These are phyloP conservation scores for Phytophthora niederhauseri DNA, from an alignment of 352 stramenopile genomes.

Conservation along the genomic window DNA sequence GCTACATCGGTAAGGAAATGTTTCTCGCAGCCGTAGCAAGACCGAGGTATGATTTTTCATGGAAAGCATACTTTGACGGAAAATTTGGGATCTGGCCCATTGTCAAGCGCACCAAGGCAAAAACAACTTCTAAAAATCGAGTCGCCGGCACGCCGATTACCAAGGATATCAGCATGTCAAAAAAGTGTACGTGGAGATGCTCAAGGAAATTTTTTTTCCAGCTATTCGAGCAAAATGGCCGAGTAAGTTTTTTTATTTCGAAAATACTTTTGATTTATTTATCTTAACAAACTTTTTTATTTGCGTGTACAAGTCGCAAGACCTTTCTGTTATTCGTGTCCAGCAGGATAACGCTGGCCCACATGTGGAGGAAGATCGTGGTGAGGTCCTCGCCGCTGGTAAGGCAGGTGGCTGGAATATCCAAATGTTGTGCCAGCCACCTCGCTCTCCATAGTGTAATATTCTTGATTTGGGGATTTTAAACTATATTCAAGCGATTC, in stretches of 20 bases:
- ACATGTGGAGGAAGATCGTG: slow-evolving; percentile 12
- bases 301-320: too few relatives aligned
- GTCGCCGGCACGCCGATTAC: neutral
- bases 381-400: slow-evolving; percentile 5
- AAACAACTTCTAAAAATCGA: neutral
- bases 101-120: neutral
- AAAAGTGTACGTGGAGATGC: neutral
- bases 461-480: slow-evolving; percentile 14
- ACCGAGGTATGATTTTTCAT: neutral
- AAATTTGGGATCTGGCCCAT: neutral
- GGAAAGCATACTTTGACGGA: neutral
- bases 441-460: slow-evolving; percentile 1
- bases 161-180: neutral
- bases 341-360: slow-evolving; percentile 18
- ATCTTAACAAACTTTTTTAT: too few relatives aligned
- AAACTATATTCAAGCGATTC: slow-evolving; percentile 12
- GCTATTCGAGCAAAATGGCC: neutral
- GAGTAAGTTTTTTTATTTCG: neutral
- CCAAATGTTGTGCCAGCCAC: slow-evolving; percentile 17
- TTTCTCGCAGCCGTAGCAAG: neutral
- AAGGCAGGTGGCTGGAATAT: slow-evolving; percentile 12
- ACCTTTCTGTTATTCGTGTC: neutral
- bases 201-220: neutral
- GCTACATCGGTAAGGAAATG: neutral
- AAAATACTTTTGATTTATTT: too few relatives aligned